Evolutionary conservation across 1,139 yeast genomes (phyloP), one percentile per base, ranked within the genome.

Genomic region (Ogataea hybrid): DNA sequence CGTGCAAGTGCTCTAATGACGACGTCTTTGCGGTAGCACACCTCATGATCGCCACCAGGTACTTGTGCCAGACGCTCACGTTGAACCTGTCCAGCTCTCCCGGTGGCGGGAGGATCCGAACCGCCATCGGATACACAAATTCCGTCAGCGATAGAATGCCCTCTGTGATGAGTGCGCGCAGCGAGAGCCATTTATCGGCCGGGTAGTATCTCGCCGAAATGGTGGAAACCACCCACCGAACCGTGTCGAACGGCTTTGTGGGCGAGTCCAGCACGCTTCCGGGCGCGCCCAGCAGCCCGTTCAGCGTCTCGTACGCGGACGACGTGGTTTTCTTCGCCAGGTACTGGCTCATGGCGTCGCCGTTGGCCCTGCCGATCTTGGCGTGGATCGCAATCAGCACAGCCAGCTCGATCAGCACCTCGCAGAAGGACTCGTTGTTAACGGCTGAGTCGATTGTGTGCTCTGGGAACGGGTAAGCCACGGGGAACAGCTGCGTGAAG

Each of bases 361-460:
- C 22, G 10, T 41, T 31, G 8, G 35, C 38, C 5, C 12, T 18
- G 15, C 43, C 38, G 20, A 56, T 44, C 34, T 58, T 54, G 49
- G 78, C 46, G 48, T 82, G 64, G 54, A 71, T 77, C 29, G 79
- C 67, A 46, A 83, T 79, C 16, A 82, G 66, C 6, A 82, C 71
- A 15, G 84, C 71, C 41, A 86, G 59, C 59, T 88, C 97, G 40
- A 84, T 69, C 46, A 88, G 65, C 3, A 85, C 69, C 59, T 88
- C 97, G 32, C 83, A 88, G 49, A 84, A 69, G 2, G 73, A 70
- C 51, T 81, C 86, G 51, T 83, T 87, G 50, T 79, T 78, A 18
- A 86, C 86, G 39, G 81, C 71, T 0, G 95, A 82, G 58, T 87
- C 96, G 53, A 85, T 75, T 1, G 92, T 80, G 32, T 73, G 59